Conservation (phyloP, 2,329 filamentous ascomycete species). For the Plectosphaerella cucumerina region DNA sequence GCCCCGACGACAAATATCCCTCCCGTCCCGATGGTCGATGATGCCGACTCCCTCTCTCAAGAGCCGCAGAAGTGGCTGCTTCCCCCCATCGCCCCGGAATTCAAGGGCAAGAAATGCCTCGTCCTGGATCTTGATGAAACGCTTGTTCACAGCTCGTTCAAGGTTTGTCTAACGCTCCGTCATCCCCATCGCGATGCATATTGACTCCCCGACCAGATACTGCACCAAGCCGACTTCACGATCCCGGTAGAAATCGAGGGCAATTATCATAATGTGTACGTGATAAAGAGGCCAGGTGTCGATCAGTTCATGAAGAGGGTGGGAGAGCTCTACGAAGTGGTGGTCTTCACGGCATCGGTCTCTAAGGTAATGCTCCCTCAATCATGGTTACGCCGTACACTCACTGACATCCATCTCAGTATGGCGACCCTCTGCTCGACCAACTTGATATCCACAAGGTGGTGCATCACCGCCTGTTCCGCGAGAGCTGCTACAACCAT, state of each 20-base stretch:
- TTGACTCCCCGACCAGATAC: conserved; percentile 56
- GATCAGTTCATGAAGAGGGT: conserved; percentile 99
- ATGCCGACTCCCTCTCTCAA: conserved; percentile 37
- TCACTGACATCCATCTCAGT: conserved; percentile 46
- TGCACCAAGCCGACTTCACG: conserved; percentile 97
- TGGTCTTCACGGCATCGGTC: conserved; percentile 97
- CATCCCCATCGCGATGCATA: neutral
- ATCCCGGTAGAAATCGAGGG: conserved; percentile 99
- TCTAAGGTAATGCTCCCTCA: conserved; percentile 69
- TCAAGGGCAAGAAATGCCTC: conserved; percentile 86
- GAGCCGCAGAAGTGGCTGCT: conserved; percentile 63
- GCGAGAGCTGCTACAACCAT: conserved; percentile 98
- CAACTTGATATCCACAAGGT: conserved; percentile 97
- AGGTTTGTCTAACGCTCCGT: conserved; percentile 51
- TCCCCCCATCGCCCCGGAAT: conserved; percentile 73
- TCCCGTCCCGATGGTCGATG: conserved; percentile 29
- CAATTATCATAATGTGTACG: conserved; percentile 98
- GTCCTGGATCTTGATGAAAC: conserved; percentile 96
- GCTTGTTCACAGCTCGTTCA: conserved; percentile 97
- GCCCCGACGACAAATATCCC: conserved; percentile 30
- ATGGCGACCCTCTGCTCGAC: conserved; percentile 92
- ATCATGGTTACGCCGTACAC: neutral
- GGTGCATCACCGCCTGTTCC: conserved; percentile 92
- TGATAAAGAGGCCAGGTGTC: conserved; percentile 98
- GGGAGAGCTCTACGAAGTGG: conserved; percentile 95